Evolutionary conservation across 257 asterid species (phyloP).

Genomic region (Lithospermum erythrorhizon): DNA sequence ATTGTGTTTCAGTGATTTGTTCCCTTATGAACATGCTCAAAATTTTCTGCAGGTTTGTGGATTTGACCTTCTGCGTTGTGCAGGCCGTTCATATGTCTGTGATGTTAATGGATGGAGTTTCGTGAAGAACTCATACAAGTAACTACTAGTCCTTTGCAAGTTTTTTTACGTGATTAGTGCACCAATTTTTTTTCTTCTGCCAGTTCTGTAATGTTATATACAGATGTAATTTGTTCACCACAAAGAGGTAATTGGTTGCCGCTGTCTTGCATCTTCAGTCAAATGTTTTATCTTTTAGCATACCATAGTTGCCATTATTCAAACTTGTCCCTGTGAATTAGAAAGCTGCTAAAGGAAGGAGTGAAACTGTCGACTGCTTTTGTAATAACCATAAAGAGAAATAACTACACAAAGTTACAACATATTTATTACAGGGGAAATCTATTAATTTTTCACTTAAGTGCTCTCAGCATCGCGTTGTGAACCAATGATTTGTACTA

Average conservation of each 20-base stretch:
- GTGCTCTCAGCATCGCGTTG: background rate
- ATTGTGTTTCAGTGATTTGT: background rate
- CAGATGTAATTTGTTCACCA: background rate
- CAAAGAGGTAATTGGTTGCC: background rate
- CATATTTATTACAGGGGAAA: background rate
- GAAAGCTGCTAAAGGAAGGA: background rate
- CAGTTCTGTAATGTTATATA: background rate
- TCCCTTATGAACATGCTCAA: background rate
- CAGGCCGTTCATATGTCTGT: slow-evolving; percentile 94
- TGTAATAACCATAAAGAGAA: background rate
- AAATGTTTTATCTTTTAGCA: background rate
- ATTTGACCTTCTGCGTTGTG: slow-evolving; percentile 93
- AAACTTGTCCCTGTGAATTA: background rate
- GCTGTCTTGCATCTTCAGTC: background rate
- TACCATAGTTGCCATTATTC: background rate
- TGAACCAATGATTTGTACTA: background rate
- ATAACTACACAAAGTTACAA: background rate
- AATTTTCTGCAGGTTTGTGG: slow-evolving; percentile 79
- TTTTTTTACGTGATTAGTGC: background rate
- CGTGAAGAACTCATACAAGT: slow-evolving; percentile 96
- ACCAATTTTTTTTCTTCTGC: background rate
- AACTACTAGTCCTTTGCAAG: background rate
- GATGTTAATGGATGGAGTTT: slow-evolving; percentile 99
- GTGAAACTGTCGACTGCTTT: background rate
- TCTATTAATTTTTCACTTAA: background rate